Conservation (phyloP, 441 rosid species). For the Aquilaria agallochum region DNA sequence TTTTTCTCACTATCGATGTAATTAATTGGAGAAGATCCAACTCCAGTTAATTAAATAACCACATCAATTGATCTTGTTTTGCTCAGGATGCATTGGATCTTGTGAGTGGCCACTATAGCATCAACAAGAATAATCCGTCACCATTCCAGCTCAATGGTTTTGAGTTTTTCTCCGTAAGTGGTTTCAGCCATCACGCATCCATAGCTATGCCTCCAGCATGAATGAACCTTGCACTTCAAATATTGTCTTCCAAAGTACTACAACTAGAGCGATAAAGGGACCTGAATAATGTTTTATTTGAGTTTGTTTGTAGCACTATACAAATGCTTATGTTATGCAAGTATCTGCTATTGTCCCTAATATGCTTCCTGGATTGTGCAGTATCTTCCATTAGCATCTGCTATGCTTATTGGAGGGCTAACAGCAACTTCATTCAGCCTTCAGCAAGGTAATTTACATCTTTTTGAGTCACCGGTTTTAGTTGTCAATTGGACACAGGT, state of each 20-base stretch:
- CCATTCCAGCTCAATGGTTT: slow-evolving; percentile 73
- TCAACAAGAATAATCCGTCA: slow-evolving; percentile 65
- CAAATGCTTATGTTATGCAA: background rate
- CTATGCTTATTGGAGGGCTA: slow-evolving; percentile 84
- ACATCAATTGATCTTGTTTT: slow-evolving; percentile 10
- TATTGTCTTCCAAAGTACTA: too few relatives aligned
- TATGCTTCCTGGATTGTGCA: slow-evolving; percentile 28
- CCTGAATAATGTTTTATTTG: too few relatives aligned
- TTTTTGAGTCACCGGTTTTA: background rate
- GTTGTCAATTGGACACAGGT: background rate
- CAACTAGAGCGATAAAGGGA: too few relatives aligned
- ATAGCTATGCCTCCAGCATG: background rate
- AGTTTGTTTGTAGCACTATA: too few relatives aligned
- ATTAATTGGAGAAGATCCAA: background rate
- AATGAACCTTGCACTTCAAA: background rate
- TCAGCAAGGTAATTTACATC: slow-evolving; percentile 61
- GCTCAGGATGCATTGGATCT: slow-evolving; percentile 95
- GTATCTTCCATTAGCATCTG: slow-evolving; percentile 96
- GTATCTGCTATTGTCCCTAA: background rate
- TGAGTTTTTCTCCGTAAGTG: slow-evolving; percentile 68
- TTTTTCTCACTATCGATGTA: background rate
- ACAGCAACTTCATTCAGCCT: slow-evolving; percentile 74
- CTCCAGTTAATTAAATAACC: slow-evolving; percentile 7
- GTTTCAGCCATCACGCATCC: slow-evolving; percentile 1
- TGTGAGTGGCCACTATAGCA: slow-evolving; percentile 77